Evolutionary conservation across 192 early-diverging fungal genomes (phyloP), one percentile per base, ranked within the genome.

Genomic region (Helicostylum pulchrum): DNA sequence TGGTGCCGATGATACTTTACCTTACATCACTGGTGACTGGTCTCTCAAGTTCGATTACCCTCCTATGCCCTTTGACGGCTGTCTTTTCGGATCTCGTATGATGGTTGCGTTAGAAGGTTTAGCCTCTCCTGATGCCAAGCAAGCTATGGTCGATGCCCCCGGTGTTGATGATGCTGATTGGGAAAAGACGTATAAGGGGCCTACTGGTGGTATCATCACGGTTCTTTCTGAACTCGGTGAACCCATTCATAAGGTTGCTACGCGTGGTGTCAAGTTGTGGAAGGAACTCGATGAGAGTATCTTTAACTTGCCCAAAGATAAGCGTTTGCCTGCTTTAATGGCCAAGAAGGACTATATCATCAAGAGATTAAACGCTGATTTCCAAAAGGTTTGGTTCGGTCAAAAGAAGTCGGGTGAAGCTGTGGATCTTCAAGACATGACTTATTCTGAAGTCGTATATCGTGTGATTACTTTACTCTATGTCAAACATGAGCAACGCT

Each of bases 21-120:
- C 94, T 30, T 98, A 94, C 77, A 68, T 98, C 30, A 92, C 94
- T 60, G 96, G 96, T 67, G 91, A 98, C 47, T 98, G 96, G 96
- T 83, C 86, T 66, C 61, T 73, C 26, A 71, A 78, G 51, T 92
- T 87, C 67, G 93, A 87, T 53, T 85, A 84, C 61, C 87, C 93
- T 9, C 88, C 93, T 43, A 98, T 98, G 96, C 96, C 96, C 2
- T 91, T 93, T 68, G 96, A 98, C 69, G 96, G 94, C 77, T 78
- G 96, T 30, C 77, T 98, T 56, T 88, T 98, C 60, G 96, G 91
- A n/a, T 96, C 94, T n/a, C 91, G 92, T 61, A 84, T 96, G 56
- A 94, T 98, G 93, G 93, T 94, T 34, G 90, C 94, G 50, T 89
- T 92, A 71, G 94, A 98, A 75, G 86, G 85, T 47, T 73, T 83